phyloP scores from a whole-genome alignment of 2,329 filamentous ascomycete species.

The Penicillium sp. region DNA sequence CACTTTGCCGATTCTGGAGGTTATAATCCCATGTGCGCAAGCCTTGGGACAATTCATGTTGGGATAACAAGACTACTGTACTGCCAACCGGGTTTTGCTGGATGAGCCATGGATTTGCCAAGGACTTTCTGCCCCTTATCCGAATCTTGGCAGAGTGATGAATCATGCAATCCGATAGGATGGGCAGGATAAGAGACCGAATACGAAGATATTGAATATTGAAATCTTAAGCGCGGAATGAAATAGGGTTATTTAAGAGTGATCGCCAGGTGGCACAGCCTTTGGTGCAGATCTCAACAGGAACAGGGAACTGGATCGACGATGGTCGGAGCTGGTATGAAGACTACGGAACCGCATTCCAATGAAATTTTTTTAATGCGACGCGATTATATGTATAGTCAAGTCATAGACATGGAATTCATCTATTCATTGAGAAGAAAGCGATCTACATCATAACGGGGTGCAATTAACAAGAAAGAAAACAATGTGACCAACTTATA shows the following conservation, averaged over 20 bases:
- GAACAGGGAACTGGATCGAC: background rate
- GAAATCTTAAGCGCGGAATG: background rate
- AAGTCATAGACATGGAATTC: slow-evolving; percentile 10
- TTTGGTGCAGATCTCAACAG: background rate
- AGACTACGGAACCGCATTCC: background rate
- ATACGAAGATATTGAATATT: background rate
- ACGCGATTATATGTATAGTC: background rate
- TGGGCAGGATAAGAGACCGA: background rate
- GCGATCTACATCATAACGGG: slow-evolving; percentile 27
- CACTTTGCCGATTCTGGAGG: background rate
- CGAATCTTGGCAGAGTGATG: background rate
- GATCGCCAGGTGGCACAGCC: background rate
- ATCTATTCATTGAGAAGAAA: slow-evolving; percentile 26
- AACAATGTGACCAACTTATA: slow-evolving; percentile 14
- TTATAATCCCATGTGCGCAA: no score
- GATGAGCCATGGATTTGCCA: background rate
- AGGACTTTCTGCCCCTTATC: background rate
- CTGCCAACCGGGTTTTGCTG: background rate
- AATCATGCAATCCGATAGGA: background rate
- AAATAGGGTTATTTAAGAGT: slow-evolving; percentile 2
- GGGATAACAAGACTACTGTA: background rate
- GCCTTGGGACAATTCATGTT: no score
- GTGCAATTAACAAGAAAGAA: slow-evolving; percentile 24
- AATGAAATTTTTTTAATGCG: background rate
- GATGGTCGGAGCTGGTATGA: background rate